phyloP scores from a whole-genome alignment of 768 basidiomycete species.

The Panus rudis region DNA sequence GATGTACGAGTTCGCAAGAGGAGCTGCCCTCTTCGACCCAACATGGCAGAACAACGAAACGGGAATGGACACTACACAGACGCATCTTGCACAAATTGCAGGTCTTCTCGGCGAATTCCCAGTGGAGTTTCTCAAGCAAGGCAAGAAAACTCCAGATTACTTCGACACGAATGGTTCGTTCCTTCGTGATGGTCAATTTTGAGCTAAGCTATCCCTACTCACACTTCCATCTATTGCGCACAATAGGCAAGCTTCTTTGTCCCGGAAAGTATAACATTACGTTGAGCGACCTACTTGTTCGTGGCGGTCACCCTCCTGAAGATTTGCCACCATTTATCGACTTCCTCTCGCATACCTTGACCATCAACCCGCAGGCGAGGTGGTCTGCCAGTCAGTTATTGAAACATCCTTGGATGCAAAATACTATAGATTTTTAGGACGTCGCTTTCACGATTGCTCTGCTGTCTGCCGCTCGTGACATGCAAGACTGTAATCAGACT shows the following conservation, averaged over 20 bases:
- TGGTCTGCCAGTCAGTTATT: slow-evolving; percentile 1
- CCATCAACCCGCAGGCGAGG: neutral
- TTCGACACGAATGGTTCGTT: neutral
- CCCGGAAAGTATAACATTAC: neutral
- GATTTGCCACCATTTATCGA: neutral
- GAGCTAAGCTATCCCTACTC: too few relatives aligned
- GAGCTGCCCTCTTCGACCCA: slow-evolving; percentile 1
- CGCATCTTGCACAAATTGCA: slow-evolving; percentile 1
- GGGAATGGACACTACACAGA: neutral
- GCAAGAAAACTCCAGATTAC: neutral
- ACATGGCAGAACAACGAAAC: neutral
- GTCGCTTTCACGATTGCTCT: too few relatives aligned
- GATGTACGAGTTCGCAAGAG: slow-evolving; percentile 4
- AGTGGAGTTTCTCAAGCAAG: neutral
- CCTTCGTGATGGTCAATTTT: too few relatives aligned
- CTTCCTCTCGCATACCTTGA: neutral
- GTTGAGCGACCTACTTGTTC: too few relatives aligned
- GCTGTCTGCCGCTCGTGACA: too few relatives aligned
- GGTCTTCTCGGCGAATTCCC: neutral
- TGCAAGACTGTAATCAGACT: too few relatives aligned
- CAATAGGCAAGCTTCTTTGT: neutral
- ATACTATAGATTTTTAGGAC: too few relatives aligned
- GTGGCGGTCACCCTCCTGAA: neutral
- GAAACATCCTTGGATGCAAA: slow-evolving; percentile 1
- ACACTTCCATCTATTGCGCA: neutral